Evolutionary conservation across 208 protist genomes (phyloP), one percentile per base, ranked within the genome.

Genomic region (Trypanosoma cruzi): DNA sequence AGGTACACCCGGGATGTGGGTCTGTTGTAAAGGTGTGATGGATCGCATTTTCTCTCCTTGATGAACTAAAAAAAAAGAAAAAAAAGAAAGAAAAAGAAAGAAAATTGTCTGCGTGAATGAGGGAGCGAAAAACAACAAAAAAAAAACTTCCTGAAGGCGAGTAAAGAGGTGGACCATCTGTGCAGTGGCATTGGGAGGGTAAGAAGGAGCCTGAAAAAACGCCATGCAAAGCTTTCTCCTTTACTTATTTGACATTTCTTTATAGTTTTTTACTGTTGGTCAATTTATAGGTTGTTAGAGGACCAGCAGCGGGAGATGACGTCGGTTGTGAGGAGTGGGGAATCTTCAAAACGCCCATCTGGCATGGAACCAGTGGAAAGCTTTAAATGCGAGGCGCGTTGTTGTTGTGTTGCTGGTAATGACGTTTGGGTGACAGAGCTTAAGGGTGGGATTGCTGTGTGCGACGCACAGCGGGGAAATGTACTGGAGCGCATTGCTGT

Each of bases 351-450:
- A 37, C 37, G 7, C 6, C 52, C 55, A 18, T 36, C 22, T 5
- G 37, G 36, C 40, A 34, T 72, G 1, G 13, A 22, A 13, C 37
- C 66, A 18, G 61, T 68, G 16, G 48, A 31, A 37, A 68, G 14
- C 5, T 69, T 78, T 44, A 34, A 52, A 4, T 78, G 73, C 46
- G 60, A 73, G 24, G 89, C 80, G 2, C 77, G 84, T 16, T 76
- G 77, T 28, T 85, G 79, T 61, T 95, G 85, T 68, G 73, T 73
- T n/a, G 40, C 82, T 24, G 68, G 63, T 49, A 66, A 91, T 42
- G 83, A 84, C 55, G 81, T 95, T 31, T 95, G 90, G 90, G 75
- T 88, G 2, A 80, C 81, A 22, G 74, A 84, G 63, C 74, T 85
- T 28, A 73, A 69, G 11, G 90, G 90, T 18, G 82, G 81, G 34